These are phyloP conservation scores for Penicillium sp. DNA, from an alignment of 2,329 filamentous ascomycete genomes.

Conservation along the genomic window DNA sequence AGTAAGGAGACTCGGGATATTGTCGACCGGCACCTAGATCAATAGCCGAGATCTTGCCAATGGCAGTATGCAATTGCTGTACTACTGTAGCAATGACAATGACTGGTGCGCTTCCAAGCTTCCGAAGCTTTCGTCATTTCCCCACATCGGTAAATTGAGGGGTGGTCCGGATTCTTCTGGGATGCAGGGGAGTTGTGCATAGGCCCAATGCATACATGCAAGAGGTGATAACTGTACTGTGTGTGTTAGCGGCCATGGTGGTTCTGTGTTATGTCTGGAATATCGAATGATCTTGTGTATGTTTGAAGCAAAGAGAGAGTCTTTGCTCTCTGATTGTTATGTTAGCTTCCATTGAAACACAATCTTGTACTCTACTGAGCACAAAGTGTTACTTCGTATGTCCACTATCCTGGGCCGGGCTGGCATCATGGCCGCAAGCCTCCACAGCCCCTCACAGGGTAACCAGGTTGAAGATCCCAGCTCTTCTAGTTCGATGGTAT, in stretches of 20 bases:
- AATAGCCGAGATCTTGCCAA: background rate
- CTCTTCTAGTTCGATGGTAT: background rate
- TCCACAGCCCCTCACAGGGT: slow-evolving; percentile 4
- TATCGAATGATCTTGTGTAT: too few relatives aligned
- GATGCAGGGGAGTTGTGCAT: background rate
- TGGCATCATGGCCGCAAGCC: background rate
- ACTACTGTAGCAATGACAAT: background rate
- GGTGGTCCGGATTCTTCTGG: slow-evolving; percentile 1
- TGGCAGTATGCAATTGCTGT: background rate
- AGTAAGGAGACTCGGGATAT: slow-evolving; percentile 2
- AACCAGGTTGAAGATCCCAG: slow-evolving; percentile 19
- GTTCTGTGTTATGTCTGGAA: too few relatives aligned
- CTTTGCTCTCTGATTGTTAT: too few relatives aligned
- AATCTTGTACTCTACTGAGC: too few relatives aligned
- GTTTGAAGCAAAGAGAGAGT: too few relatives aligned
- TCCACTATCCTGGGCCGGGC: too few relatives aligned
- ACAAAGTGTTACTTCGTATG: too few relatives aligned
- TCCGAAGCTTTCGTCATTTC: background rate
- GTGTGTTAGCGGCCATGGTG: background rate
- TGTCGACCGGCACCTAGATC: slow-evolving; percentile 6
- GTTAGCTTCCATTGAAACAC: background rate
- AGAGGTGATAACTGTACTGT: background rate
- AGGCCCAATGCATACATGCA: background rate
- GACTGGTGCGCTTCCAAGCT: background rate
- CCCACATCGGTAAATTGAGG: background rate